Conservation (phyloP, 768 basidiomycete genomes). For the Termitomyces sp. region DNA sequence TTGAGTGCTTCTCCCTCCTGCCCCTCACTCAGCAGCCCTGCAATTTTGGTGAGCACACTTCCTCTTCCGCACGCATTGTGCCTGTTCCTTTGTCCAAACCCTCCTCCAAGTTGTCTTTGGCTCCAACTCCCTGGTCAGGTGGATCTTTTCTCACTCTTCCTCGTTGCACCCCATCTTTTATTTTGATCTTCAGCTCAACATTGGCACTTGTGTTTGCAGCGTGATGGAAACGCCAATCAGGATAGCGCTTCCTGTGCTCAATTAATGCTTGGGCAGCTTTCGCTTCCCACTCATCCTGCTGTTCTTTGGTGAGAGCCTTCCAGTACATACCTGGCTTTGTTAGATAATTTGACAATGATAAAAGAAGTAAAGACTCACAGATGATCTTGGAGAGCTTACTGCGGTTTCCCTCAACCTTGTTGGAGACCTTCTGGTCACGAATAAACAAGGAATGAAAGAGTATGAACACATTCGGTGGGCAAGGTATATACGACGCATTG, state of each 20-base stretch:
- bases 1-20: slow-evolving; percentile 61
- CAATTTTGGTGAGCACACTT: slow-evolving; percentile 61
- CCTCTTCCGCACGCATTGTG: slow-evolving; percentile 18
- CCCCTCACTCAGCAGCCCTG: slow-evolving; percentile 59
- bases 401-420: slow-evolving; percentile 76
- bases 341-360: not conserved
- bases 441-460: slow-evolving; percentile 81
- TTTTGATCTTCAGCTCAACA: slow-evolving; percentile 28
- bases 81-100: slow-evolving; percentile 24
- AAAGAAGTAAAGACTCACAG: slow-evolving; percentile 33
- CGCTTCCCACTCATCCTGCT: slow-evolving; percentile 73
- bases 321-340: slow-evolving; percentile 58
- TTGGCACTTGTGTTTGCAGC: slow-evolving; percentile 35
- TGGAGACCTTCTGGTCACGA: slow-evolving; percentile 66
- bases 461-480: slow-evolving; percentile 83
- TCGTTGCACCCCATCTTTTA: slow-evolving; percentile 20
- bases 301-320: slow-evolving; percentile 62
- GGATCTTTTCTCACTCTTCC: slow-evolving; percentile 15
- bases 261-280: slow-evolving; percentile 64
- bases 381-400: slow-evolving; percentile 80
- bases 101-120: slow-evolving; percentile 1
- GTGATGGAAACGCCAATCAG: slow-evolving; percentile 80
- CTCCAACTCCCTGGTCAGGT: slow-evolving; percentile 24
- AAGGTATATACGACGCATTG: slow-evolving; percentile 72
- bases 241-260: slow-evolving; percentile 70